Evolutionary conservation across 345 rosid genomes (phyloP).

Genomic region (Eucalyptus cloeziana): DNA sequence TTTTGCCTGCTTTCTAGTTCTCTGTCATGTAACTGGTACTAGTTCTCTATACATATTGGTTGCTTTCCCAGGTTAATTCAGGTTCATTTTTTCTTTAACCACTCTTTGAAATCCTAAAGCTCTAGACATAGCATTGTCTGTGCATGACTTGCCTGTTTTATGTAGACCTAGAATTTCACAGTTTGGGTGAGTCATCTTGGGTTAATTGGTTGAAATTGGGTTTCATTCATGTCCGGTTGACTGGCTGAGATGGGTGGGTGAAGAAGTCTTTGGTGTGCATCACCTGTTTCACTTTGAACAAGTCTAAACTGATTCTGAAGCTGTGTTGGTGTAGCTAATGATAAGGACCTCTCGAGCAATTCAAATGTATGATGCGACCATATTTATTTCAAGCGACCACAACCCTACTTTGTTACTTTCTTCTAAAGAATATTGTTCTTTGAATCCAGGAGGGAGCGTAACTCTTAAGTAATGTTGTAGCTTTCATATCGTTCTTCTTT

Average conservation of each 20-base stretch:
- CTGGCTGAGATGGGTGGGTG: not conserved
- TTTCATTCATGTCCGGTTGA: not conserved
- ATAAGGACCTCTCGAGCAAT: not conserved
- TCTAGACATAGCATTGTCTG: not conserved
- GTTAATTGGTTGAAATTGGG: not conserved
- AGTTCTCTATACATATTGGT: not conserved
- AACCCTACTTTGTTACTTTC: not conserved
- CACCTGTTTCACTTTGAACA: not conserved
- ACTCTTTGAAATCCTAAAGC: not conserved
- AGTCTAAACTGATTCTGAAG: not conserved
- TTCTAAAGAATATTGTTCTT: not conserved
- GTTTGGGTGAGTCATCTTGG: not conserved
- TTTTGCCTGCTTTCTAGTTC: not conserved
- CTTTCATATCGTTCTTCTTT: not conserved
- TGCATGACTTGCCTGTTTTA: not conserved
- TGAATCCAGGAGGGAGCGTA: not conserved
- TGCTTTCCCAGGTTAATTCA: not conserved
- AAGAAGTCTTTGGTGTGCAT: not conserved
- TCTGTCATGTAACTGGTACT: not conserved
- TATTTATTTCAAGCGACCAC: not conserved
- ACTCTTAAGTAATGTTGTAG: not conserved
- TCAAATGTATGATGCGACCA: not conserved
- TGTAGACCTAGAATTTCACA: not conserved
- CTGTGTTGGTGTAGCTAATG: not conserved
- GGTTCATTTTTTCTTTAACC: not conserved